phyloP scores from a whole-genome alignment of 306 rosid species.

The Cucumis hystrix region DNA sequence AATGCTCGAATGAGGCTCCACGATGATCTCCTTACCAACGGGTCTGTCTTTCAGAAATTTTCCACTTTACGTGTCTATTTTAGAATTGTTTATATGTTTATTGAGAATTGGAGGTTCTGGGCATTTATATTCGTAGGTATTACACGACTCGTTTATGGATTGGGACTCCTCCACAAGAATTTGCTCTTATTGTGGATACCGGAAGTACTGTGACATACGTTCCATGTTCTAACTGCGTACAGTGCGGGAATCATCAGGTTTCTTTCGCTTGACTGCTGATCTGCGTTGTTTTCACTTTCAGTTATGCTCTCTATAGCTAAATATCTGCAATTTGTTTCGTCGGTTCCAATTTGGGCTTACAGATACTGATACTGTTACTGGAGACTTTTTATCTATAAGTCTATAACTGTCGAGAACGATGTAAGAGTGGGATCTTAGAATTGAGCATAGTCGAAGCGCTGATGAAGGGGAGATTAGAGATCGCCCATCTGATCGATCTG shows the following conservation, averaged over 20 bases:
- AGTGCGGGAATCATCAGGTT: constrained; percentile 39
- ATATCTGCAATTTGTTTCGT: neutral
- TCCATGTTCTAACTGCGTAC: constrained; percentile 31
- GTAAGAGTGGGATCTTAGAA: neutral
- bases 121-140: constrained; percentile 11
- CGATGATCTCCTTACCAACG: constrained; percentile 36
- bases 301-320: neutral
- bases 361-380: neutral
- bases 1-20: constrained; percentile 35
- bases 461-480: neutral
- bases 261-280: constrained; percentile 3
- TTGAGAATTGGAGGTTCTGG: neutral
- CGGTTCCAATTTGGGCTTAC: neutral
- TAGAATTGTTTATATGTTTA: neutral
- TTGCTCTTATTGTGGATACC: constrained; percentile 36
- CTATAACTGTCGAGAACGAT: neutral
- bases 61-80: neutral
- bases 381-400: neutral
- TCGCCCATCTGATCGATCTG: neutral
- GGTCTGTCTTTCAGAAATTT: constrained; percentile 5
- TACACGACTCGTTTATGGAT: constrained; percentile 38
- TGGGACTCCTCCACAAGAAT: constrained; percentile 38
- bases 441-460: neutral
- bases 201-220: constrained; percentile 47
- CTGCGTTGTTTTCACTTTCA: neutral